Conservation (phyloP, 2,329 filamentous ascomycete genomes). For the Colletotrichum higginsianum region DNA sequence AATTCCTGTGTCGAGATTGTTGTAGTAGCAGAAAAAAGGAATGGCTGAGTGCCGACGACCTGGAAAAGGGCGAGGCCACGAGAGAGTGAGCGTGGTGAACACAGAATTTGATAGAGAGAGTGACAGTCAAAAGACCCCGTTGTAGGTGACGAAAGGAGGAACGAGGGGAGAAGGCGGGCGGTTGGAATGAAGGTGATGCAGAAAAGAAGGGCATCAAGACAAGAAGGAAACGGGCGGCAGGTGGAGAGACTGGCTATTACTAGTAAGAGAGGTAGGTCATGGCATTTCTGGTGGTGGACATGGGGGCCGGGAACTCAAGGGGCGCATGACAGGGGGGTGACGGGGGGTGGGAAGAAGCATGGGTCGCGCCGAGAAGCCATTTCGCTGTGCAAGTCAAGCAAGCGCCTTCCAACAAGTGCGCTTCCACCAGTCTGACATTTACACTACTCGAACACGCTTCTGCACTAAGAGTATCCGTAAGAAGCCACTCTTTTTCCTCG, state of each 20-base stretch:
- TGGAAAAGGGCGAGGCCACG: slow-evolving; percentile 23
- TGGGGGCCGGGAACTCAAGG: slow-evolving; percentile 19
- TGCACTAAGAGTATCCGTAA: background rate
- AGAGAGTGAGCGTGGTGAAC: slow-evolving; percentile 18
- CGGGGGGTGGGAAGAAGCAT: background rate
- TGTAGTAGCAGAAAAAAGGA: slow-evolving; percentile 22
- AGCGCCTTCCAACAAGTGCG: background rate
- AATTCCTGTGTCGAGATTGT: slow-evolving; percentile 5
- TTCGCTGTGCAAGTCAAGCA: slow-evolving; percentile 7
- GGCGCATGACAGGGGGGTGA: slow-evolving; percentile 5
- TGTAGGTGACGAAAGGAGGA: slow-evolving; percentile 40
- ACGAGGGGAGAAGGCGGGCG: slow-evolving; percentile 35
- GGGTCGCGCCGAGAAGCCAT: background rate
- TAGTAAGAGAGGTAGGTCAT: slow-evolving; percentile 19
- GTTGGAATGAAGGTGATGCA: slow-evolving; percentile 41
- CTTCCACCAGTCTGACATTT: background rate
- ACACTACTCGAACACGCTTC: background rate
- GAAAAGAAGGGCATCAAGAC: slow-evolving; percentile 30
- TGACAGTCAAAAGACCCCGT: slow-evolving; percentile 37
- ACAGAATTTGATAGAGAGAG: slow-evolving; percentile 22
- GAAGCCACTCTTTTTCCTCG: background rate
- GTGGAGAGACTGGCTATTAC: slow-evolving; percentile 37
- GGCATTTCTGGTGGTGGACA: slow-evolving; percentile 34
- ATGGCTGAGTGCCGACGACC: slow-evolving; percentile 38
- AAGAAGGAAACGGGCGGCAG: slow-evolving; percentile 24